These are phyloP conservation scores for Plasmodium cynomolgi DNA, from an alignment of 169 alveolate species.

Conservation along the genomic window DNA sequence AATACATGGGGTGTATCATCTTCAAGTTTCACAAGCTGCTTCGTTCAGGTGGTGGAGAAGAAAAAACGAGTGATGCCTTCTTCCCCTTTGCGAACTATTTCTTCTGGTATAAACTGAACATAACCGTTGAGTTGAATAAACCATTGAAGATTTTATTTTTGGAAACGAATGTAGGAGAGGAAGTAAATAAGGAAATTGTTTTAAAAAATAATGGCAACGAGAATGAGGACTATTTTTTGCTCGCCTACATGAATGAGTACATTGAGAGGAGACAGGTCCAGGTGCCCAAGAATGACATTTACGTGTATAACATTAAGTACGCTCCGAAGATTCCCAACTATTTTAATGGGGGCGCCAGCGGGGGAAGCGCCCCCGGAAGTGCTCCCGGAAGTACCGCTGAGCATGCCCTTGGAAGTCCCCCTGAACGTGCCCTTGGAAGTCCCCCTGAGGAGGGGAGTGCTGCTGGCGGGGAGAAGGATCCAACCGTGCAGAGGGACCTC, in stretches of 20 bases:
- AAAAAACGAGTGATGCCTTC: neutral
- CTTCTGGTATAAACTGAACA: slow-evolving; percentile 51
- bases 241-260: slow-evolving; percentile 61
- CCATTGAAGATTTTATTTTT: slow-evolving; percentile 48
- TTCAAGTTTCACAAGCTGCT: slow-evolving; percentile 11
- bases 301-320: slow-evolving; percentile 35
- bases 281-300: slow-evolving; percentile 22
- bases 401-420: too few species aligned
- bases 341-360: neutral
- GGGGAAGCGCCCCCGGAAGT: neutral
- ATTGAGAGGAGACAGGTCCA: slow-evolving; percentile 49
- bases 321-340: slow-evolving; percentile 46
- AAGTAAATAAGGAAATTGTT: slow-evolving; percentile 45
- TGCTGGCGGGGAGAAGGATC: neutral
- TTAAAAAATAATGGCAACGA: slow-evolving; percentile 53
- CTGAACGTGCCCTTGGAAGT: too few species aligned
- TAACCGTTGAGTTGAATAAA: slow-evolving; percentile 28
- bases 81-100: slow-evolving; percentile 13
- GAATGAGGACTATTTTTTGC: slow-evolving; percentile 42
- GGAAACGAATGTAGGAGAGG: slow-evolving; percentile 46
- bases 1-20: slow-evolving; percentile 58
- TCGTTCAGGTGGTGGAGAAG: neutral
- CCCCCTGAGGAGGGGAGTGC: neutral
- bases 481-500: neutral
- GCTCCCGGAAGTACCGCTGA: neutral